phyloP scores from a whole-genome alignment of 2,329 filamentous ascomycete species.

The Diaporthe sp. region DNA sequence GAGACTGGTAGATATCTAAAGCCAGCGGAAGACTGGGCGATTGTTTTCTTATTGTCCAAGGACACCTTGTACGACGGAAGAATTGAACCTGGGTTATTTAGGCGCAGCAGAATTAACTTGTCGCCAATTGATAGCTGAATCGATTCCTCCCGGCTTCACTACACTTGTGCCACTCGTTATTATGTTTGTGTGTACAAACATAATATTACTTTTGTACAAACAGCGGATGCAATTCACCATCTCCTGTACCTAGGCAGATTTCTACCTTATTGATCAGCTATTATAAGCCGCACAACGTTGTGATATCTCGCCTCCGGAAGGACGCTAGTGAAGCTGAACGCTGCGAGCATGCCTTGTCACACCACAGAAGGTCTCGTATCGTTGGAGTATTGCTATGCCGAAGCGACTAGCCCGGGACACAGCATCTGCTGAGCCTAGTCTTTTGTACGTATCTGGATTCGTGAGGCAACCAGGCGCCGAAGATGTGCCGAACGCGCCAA shows the following conservation, averaged over 20 bases:
- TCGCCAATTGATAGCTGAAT: neutral
- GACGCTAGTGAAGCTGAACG: constrained; percentile 8
- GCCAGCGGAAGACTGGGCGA: neutral
- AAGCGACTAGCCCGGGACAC: constrained; percentile 14
- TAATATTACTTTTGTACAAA: neutral
- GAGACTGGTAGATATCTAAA: neutral
- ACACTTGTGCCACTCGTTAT: neutral
- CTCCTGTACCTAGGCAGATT: too few relatives aligned
- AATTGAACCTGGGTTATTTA: neutral
- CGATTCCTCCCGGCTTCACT: neutral
- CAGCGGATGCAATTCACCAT: neutral
- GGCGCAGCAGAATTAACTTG: neutral
- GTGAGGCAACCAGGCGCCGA: neutral
- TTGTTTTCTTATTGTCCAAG: neutral
- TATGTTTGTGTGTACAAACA: neutral
- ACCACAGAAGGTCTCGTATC: constrained; percentile 20
- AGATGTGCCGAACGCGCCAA: neutral
- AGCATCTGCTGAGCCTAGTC: constrained; percentile 1
- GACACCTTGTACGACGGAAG: too few relatives aligned
- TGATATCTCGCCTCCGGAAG: constrained; percentile 17
- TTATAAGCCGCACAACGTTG: constrained; percentile 1
- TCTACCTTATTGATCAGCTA: neutral
- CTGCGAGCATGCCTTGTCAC: constrained; percentile 22
- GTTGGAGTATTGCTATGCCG: constrained; percentile 26
- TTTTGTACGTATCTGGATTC: neutral